phyloP scores from a whole-genome alignment of 768 basidiomycete species.

The Clitopilus hobsonii region DNA sequence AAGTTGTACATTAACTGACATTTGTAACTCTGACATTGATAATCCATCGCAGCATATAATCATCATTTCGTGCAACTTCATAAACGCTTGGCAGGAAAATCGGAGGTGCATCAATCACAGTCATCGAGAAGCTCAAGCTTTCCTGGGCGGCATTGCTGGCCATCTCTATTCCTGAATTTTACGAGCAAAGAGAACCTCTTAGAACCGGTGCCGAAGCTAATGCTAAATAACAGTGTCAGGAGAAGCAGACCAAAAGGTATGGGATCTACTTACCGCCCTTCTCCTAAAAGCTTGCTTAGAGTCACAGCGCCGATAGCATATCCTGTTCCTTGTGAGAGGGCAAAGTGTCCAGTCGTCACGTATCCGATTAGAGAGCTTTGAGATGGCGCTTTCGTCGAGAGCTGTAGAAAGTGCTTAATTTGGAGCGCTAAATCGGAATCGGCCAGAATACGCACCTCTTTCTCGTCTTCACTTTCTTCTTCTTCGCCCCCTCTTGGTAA shows the following conservation, averaged over 20 bases:
- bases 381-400: slow-evolving; percentile 37
- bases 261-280: slow-evolving; percentile 46
- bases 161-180: slow-evolving; percentile 60
- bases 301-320: slow-evolving; percentile 75
- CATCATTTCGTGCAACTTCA: neutral
- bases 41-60: neutral
- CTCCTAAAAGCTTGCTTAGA: slow-evolving; percentile 45
- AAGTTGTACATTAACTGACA: slow-evolving; percentile 1
- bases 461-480: slow-evolving; percentile 24
- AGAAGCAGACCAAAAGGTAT: neutral
- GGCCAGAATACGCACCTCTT: slow-evolving; percentile 14
- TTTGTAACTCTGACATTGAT: slow-evolving; percentile 1
- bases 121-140: slow-evolving; percentile 28
- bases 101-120: slow-evolving; percentile 3
- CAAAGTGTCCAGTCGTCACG: slow-evolving; percentile 80
- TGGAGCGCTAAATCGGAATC: neutral
- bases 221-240: neutral
- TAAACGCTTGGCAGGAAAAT: neutral
- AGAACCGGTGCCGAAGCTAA: slow-evolving; percentile 5
- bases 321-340: slow-evolving; percentile 73
- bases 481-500: slow-evolving; percentile 8
- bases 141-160: slow-evolving; percentile 50
- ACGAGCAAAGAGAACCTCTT: slow-evolving; percentile 38
- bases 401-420: slow-evolving; percentile 23
- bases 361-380: slow-evolving; percentile 65